Base-by-base conservation (phyloP, 192 early-diverging fungal genomes). In the Coemansia biformis region DNA sequence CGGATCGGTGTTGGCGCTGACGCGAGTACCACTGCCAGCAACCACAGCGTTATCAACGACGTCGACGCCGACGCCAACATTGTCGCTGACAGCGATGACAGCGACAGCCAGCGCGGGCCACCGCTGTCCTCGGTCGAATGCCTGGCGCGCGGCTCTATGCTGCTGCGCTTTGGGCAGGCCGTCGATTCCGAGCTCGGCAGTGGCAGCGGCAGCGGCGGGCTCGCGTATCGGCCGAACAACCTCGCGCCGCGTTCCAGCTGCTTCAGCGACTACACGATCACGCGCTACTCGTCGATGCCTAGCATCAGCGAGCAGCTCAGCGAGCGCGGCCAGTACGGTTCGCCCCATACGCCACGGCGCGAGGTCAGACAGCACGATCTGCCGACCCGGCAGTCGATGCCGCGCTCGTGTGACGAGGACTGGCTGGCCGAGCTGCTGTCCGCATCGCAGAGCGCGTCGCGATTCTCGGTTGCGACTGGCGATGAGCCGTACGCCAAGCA, bases 381-480 rank as follows among this genome's bases (percentile, higher is more conserved):
- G n/a, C n/a, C n/a, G n/a, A n/a, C n/a, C n/a, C n/a, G n/a, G n/a
- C n/a, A n/a, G n/a, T n/a, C n/a, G n/a, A n/a, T n/a, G 18, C 10
- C 49, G 31, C 51, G 32, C 22, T 8, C 41, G 22, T 28, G 40
- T 6, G 51, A 53, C 11, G 51, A 49, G 23, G 36, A 31, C 2
- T 53, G 51, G 51, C 41, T 53, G 41, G 41, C 9, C 14, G 41
- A 43, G 8, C 17, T 41, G 38, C 26, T 39, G 37, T 40, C 40
- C 26, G 49, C 40, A 14, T 57, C 52, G 26, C 17, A 26, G 24
- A 34, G 43, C 36, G 53, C 34, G 14, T 61, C 60, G 18, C 50
- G 48, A 10, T 40, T 51, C 24, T 55, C 58, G 5, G 65, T 51
- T 15, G 34, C 63, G 5, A 52, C 56, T 1, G 26, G 59, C 11